Percentiles rank a stretch among this genome's conserved stretches.
phyloP scores from a whole-genome alignment of 257 asterid species.

The Agastache rugosa region DNA sequence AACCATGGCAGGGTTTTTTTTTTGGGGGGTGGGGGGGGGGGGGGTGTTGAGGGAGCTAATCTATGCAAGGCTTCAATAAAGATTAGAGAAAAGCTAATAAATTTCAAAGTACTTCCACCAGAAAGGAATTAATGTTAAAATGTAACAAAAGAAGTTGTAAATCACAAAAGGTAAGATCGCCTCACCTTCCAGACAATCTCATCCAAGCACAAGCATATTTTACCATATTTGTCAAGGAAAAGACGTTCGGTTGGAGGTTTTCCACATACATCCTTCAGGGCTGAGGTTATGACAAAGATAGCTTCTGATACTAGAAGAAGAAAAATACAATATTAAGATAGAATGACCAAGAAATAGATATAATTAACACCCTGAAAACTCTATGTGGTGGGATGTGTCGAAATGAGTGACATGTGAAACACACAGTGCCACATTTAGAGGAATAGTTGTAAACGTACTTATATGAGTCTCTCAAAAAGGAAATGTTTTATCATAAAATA shows the following conservation, averaged over 20 bases:
- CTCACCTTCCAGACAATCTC: conserved; percentile 96
- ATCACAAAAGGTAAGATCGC: not conserved
- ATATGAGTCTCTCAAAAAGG: not conserved
- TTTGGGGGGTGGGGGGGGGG: no score
- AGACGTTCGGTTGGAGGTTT: conserved; percentile 91
- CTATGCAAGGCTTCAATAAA: not conserved
- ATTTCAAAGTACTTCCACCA: not conserved
- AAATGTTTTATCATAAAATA: conserved; percentile 5
- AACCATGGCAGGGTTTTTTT: not conserved
- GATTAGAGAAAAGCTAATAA: not conserved
- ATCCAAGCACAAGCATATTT: conserved; percentile 92
- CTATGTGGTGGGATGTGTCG: not conserved
- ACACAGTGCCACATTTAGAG: not conserved
- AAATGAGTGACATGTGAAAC: not conserved
- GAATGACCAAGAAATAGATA: not conserved
- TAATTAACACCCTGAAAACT: not conserved
- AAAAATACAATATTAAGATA: conserved; percentile 18
- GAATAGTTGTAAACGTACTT: not conserved
- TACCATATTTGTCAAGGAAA: conserved; percentile 94
- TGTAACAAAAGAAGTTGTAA: not conserved
- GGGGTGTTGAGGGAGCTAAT: not conserved
- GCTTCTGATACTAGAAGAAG: conserved; percentile 76
- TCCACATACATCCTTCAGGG: conserved; percentile 93
- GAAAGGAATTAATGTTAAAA: not conserved
- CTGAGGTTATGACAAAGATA: conserved; percentile 84